Conservation (phyloP, 345 rosid genomes). For the Salix caprea region DNA sequence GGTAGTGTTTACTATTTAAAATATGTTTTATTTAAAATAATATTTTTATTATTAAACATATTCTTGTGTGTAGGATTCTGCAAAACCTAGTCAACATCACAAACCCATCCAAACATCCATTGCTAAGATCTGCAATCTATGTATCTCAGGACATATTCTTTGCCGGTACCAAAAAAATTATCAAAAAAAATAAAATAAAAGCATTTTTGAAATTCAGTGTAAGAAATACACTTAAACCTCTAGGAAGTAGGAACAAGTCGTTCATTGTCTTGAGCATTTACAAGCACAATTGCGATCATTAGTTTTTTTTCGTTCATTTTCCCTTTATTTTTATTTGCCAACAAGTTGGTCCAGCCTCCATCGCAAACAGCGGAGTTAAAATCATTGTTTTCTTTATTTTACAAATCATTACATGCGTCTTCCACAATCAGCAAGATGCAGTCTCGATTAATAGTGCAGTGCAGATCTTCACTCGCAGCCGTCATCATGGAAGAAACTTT, state of each 20-base stretch:
- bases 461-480: background rate
- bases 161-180: conserved; percentile 27
- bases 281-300: background rate
- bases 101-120: too few relatives aligned
- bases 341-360: background rate
- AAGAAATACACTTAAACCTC: background rate
- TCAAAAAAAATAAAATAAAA: too few relatives aligned
- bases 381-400: background rate
- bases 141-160: conserved; percentile 33
- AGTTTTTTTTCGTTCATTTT: too few relatives aligned
- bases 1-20: too few relatives aligned
- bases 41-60: too few relatives aligned
- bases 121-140: too few relatives aligned
- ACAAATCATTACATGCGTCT: background rate
- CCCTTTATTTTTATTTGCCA: background rate
- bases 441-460: background rate
- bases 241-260: too few relatives aligned
- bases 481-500: background rate
- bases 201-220: too few relatives aligned
- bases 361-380: background rate
- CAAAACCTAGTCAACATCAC: too few relatives aligned
- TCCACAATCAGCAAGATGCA: background rate
- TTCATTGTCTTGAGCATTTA: background rate
- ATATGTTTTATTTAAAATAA: too few relatives aligned
- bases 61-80: too few relatives aligned